Conservation (phyloP, 2,329 filamentous ascomycete genomes). For the Fusarium graminum region DNA sequence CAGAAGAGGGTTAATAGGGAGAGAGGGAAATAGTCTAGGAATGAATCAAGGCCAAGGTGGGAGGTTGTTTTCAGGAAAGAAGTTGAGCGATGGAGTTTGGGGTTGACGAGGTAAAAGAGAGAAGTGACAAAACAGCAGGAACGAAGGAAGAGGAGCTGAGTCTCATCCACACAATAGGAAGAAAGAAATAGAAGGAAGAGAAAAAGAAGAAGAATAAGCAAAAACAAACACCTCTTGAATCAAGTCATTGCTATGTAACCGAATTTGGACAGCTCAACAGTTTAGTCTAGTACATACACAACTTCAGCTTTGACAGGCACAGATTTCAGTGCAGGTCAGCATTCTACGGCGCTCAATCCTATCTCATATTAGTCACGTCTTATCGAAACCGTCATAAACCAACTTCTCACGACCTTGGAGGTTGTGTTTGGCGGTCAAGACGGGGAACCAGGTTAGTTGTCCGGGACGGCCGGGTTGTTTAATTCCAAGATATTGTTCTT, state of each 20-base stretch:
- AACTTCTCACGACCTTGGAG: conserved; percentile 15
- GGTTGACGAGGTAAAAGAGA: conserved; percentile 40
- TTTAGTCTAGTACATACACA: conserved; percentile 23
- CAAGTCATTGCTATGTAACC: conserved; percentile 41
- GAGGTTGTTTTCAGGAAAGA: conserved; percentile 20
- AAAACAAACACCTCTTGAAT: conserved; percentile 15
- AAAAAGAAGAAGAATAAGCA: conserved; percentile 15
- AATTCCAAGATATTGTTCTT: conserved; percentile 26
- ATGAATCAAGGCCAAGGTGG: conserved; percentile 10
- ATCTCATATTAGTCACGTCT: conserved; percentile 5
- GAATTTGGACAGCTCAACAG: conserved; percentile 40
- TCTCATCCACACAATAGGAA: conserved; percentile 1
- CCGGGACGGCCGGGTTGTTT: conserved; percentile 27
- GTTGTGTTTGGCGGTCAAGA: conserved; percentile 40
- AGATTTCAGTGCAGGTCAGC: conserved; percentile 2
- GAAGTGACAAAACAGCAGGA: conserved; percentile 22
- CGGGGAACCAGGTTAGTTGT: conserved; percentile 31
- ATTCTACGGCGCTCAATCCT: conserved; percentile 5
- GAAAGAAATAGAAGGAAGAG: conserved; percentile 1
- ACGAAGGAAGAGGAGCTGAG: conserved; percentile 12
- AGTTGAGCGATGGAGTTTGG: conserved; percentile 11
- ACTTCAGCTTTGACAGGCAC: conserved; percentile 9
- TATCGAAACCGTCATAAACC: conserved; percentile 4
- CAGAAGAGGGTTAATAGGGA: conserved; percentile 6
- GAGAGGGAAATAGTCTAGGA: conserved; percentile 20